These are phyloP conservation scores for Takakia lepidozioides DNA, from an alignment of 225 moss, liverwort and hornwort species.

Conservation along the genomic window DNA sequence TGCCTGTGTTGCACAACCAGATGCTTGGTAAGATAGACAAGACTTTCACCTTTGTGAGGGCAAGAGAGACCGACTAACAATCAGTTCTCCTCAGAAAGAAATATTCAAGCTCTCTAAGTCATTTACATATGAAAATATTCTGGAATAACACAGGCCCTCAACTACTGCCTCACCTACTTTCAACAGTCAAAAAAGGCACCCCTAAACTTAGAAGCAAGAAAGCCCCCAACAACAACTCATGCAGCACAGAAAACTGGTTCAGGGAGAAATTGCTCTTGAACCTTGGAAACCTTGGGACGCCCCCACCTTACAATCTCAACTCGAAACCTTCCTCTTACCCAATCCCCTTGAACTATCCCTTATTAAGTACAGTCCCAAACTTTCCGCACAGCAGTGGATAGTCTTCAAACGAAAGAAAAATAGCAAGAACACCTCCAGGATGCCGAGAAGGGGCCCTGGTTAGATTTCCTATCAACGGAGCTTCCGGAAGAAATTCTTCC, in stretches of 20 bases:
- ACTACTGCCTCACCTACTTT: too few species aligned
- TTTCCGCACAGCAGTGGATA: background rate
- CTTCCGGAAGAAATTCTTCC: background rate
- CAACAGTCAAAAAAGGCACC: too few species aligned
- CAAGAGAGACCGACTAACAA: background rate
- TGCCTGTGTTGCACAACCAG: slow-evolving; percentile 1
- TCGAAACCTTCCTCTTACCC: background rate
- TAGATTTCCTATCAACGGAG: background rate
- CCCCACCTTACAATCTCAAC: background rate
- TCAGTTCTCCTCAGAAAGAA: background rate
- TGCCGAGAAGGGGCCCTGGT: slow-evolving; percentile 1
- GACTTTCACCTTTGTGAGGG: background rate
- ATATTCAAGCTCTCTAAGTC: background rate
- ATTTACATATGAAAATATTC: too few species aligned
- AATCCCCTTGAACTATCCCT: too few species aligned
- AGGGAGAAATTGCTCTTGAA: too few species aligned
- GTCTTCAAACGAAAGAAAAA: too few species aligned
- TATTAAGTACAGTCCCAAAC: background rate
- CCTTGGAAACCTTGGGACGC: too few species aligned
- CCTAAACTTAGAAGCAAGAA: too few species aligned
- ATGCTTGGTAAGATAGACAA: background rate
- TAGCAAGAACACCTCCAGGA: background rate
- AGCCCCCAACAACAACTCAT: too few species aligned
- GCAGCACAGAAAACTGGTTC: too few species aligned
- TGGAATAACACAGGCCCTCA: too few species aligned